A percentile compares a stretch with the other conserved stretches of the same genome.
phyloP scores from a whole-genome alignment of 495 filamentous ascomycete genomes.

The Penicillium cosmopolitanum region DNA sequence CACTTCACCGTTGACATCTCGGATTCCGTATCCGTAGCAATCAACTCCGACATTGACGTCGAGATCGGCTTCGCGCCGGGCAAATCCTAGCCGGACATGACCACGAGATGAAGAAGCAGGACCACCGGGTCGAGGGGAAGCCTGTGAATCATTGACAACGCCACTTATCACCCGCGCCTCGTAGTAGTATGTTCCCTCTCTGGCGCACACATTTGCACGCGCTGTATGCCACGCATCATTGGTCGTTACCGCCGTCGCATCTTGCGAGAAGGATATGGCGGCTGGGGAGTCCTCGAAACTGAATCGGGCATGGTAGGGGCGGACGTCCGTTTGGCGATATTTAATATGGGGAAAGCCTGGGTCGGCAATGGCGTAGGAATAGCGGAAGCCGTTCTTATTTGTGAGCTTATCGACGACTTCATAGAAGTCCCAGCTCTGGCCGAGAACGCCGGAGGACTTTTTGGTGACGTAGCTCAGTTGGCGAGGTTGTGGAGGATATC shows the following conservation, averaged over 20 bases:
- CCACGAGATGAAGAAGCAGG: constrained; percentile 52
- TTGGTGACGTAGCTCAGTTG: constrained; percentile 45
- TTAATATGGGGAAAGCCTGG: constrained; percentile 81
- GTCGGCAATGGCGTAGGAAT: constrained; percentile 89
- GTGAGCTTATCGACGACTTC: constrained; percentile 66
- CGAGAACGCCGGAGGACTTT: constrained; percentile 38
- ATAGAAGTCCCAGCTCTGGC: constrained; percentile 48
- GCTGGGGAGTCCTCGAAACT: constrained; percentile 90
- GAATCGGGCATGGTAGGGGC: constrained; percentile 78
- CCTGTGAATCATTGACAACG: constrained; percentile 43
- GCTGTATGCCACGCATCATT: constrained; percentile 52
- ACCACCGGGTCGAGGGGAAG: constrained; percentile 32
- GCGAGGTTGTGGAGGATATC: constrained; percentile 44
- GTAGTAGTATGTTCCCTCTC: constrained; percentile 93
- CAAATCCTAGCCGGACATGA: constrained; percentile 90
- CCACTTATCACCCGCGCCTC: constrained; percentile 87
- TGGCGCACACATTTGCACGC: constrained; percentile 83
- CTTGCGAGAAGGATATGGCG: constrained; percentile 53
- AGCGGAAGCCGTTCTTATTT: constrained; percentile 90
- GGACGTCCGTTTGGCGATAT: constrained; percentile 85
- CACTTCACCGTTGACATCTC: constrained; percentile 86
- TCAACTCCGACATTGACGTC: constrained; percentile 96
- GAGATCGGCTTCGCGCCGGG: constrained; percentile 84
- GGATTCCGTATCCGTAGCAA: constrained; percentile 92
- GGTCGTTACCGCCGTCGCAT: constrained; percentile 48